Conservation (phyloP, 768 basidiomycete species). For the Naganishia kalamii region DNA sequence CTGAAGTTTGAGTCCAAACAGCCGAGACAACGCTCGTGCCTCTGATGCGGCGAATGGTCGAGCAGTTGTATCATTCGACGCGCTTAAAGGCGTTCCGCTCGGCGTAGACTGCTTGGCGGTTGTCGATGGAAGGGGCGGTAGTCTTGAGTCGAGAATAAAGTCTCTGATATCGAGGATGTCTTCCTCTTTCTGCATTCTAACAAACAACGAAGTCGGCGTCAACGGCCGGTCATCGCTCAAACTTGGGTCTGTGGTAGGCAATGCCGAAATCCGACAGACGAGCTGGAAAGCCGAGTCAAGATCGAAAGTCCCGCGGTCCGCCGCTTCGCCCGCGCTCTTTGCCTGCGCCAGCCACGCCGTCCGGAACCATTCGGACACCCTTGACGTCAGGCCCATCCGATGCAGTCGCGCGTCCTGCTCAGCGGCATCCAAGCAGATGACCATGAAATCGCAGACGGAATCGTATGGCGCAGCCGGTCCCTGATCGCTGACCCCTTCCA, state of each 20-base stretch:
- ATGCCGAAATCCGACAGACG: background rate
- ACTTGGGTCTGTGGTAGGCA: background rate
- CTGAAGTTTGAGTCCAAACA: background rate
- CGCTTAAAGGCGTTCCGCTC: too few relatives aligned
- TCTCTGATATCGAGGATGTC: conserved; percentile 60
- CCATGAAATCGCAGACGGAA: conserved; percentile 77
- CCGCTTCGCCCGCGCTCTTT: background rate
- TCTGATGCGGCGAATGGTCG: background rate
- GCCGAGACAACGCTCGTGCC: conserved; percentile 4
- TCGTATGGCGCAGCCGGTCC: conserved; percentile 82
- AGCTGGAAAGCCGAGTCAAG: background rate
- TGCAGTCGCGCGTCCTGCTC: conserved; percentile 76
- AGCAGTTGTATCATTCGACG: conserved; percentile 25
- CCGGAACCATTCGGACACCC: conserved; percentile 71
- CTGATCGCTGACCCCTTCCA: conserved; percentile 80
- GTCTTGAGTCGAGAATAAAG: conserved; percentile 61
- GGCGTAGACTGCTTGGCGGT: too few relatives aligned
- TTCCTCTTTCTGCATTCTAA: conserved; percentile 56
- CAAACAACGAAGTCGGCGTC: background rate
- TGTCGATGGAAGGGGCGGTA: conserved; percentile 46
- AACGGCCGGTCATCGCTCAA: background rate
- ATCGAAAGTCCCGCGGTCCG: background rate
- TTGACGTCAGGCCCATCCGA: conserved; percentile 78
- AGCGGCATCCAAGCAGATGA: conserved; percentile 62
- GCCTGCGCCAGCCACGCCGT: conserved; percentile 56